Conservation (phyloP, 148 eudicot species). For the Fallopia convolvulus region DNA sequence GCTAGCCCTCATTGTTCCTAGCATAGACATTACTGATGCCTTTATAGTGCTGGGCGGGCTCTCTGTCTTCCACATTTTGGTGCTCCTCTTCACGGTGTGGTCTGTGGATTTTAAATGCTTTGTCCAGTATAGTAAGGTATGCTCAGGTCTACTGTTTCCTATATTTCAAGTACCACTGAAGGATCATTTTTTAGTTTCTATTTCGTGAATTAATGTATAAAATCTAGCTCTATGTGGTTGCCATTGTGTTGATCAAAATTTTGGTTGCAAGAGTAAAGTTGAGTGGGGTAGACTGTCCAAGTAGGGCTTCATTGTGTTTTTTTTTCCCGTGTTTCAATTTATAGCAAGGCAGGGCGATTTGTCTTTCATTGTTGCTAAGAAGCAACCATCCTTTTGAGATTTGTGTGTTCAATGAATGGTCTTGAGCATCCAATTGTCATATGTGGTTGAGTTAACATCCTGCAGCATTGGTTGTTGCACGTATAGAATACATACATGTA, state of each 20-base stretch:
- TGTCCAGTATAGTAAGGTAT: constrained; percentile 69
- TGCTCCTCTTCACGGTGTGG: constrained; percentile 82
- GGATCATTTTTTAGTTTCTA: background rate
- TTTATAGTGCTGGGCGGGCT: constrained; percentile 59
- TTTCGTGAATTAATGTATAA: background rate
- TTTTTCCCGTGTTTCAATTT: background rate
- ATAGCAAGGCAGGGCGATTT: too few relatives aligned
- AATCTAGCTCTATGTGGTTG: background rate
- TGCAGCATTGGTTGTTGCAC: background rate
- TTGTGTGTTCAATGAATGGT: background rate
- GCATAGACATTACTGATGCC: constrained; percentile 59
- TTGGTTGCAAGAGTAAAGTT: background rate
- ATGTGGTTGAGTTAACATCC: background rate
- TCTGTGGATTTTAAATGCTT: constrained; percentile 87
- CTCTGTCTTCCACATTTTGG: constrained; percentile 46
- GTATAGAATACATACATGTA: background rate
- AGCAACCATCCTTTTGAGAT: background rate
- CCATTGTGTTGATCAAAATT: background rate
- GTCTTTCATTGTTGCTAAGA: background rate
- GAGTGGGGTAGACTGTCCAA: background rate
- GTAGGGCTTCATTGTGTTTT: background rate
- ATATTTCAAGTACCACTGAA: background rate
- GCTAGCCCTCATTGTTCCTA: constrained; percentile 51
- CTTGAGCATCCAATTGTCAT: background rate
- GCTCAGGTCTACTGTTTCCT: background rate